Conservation (phyloP, 73 alveolate species). For the Tetrahymena borealis region DNA sequence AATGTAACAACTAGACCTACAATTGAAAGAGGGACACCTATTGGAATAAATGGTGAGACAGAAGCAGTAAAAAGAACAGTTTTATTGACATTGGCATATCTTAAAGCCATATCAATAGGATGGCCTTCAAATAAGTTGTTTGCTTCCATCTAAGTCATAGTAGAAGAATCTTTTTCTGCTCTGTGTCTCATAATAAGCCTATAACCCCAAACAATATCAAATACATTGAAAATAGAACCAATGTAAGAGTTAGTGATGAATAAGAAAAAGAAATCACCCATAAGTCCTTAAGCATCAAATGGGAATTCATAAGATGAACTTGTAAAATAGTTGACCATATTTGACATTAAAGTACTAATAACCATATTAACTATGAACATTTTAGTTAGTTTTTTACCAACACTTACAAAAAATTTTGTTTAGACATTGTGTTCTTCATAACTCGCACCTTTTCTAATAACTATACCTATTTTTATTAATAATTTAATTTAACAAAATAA, state of each 20-base stretch:
- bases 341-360: background rate
- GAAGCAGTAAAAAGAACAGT: constrained; percentile 13
- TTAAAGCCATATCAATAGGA: constrained; percentile 30
- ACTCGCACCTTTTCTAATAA: constrained; percentile 6
- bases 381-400: constrained; percentile 2
- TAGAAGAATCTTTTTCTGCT: background rate
- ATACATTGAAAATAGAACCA: constrained; percentile 1
- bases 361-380: constrained; percentile 11
- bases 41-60: constrained; percentile 10
- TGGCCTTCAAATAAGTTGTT: constrained; percentile 17
- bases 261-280: constrained; percentile 19
- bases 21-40: constrained; percentile 6
- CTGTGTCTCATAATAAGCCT: background rate
- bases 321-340: background rate
- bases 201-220: constrained; percentile 24
- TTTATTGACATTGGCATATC: constrained; percentile 19
- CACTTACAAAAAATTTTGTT: constrained; percentile 12
- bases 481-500: background rate
- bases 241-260: constrained; percentile 13
- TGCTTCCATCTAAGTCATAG: background rate
- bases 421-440: constrained; percentile 2
- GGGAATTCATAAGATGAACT: background rate
- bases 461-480: background rate
- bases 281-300: background rate
- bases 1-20: background rate